Base-by-base conservation (phyloP, 2,329 filamentous ascomycete species). In the Colletotrichum godetiae region DNA sequence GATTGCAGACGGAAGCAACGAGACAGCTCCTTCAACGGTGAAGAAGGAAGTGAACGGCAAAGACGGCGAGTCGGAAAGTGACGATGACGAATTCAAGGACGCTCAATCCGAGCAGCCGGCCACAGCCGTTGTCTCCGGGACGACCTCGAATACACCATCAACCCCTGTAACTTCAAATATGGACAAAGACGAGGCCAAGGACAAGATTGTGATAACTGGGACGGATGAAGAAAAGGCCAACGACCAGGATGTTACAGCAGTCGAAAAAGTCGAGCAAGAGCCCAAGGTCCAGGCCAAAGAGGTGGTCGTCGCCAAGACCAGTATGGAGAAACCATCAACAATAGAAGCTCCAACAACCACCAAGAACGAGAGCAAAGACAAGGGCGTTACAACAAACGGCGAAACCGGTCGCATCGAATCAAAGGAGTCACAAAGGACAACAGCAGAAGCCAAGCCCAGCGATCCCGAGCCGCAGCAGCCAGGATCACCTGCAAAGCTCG, bases 11-110 rank as follows among this genome's bases (percentile, higher is more conserved):
- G 27, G 35, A 55, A 12, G 27, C 52, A 22, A 68, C 27, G 10
- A 60, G 35, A 79, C n/a, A 52, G 75, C 63, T 22, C 64, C 70
- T 11, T 59, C 58, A 29, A 74, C 42, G 29, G 74, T 37, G 58
- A 71, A 59, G 24, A 68, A 52, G 53, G 66, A 69, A 33, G 4
- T 11, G 33, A 12, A 19, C 15, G 33, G 59, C 3, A 76, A 75
- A 11, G 67, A 65, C 1, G 59, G 74, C 5, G 78, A 78, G 27
- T 78, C 76, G n/a, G 76, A 76, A 67, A 78, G 78, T 61, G 78
- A 79, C 24, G 60, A 78, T 67, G 76, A 78, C 22, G 75, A 77
- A 1, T 80, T 79, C 62, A 78, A 77, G 42, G 80, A 81, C 67
- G 78, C 79, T 27, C 74, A 76, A 24, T 78, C 78, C 12, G 71